Percentiles rank a stretch among this genome's conserved stretches.
These are phyloP conservation scores for Haplosporangium gracile DNA, from an alignment of 192 early-diverging fungal genomes.

Conservation along the genomic window DNA sequence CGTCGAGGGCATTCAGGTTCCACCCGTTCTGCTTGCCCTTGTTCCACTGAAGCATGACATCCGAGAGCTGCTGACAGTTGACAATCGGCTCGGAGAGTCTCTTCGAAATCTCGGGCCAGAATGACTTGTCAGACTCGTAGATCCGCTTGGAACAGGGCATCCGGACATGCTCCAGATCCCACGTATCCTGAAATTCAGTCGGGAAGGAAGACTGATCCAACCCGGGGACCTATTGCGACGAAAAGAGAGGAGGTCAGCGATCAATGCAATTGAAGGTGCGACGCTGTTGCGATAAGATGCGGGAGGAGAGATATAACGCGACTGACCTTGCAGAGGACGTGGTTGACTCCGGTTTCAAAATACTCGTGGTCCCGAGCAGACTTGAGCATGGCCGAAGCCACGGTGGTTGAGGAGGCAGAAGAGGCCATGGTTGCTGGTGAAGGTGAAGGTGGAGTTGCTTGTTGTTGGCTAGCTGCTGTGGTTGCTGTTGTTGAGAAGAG, in stretches of 20 bases:
- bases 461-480: constrained; percentile 1
- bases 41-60: constrained; percentile 45
- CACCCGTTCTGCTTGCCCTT: constrained; percentile 30
- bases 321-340: constrained; percentile 38
- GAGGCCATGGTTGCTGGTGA: not conserved
- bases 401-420: constrained; percentile 10
- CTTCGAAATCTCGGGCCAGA: constrained; percentile 43
- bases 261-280: not conserved
- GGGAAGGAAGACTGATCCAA: constrained; percentile 41
- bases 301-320: not conserved
- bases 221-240: constrained; percentile 20
- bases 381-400: constrained; percentile 2
- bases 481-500: not conserved
- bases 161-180: constrained; percentile 49
- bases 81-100: constrained; percentile 24
- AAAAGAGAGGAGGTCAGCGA: not conserved
- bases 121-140: constrained; percentile 24
- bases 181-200: constrained; percentile 24
- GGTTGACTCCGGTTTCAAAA: constrained; percentile 46
- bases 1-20: constrained; percentile 46
- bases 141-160: constrained; percentile 36
- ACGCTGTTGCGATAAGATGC: not conserved
- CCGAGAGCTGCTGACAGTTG: constrained; percentile 26
- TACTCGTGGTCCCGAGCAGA: constrained; percentile 15
- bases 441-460: not conserved